A percentile compares a stretch with the other conserved stretches of the same genome.
Conservation (phyloP, 1,284 basidiomycete genomes). For the Austroboletus niveus region DNA sequence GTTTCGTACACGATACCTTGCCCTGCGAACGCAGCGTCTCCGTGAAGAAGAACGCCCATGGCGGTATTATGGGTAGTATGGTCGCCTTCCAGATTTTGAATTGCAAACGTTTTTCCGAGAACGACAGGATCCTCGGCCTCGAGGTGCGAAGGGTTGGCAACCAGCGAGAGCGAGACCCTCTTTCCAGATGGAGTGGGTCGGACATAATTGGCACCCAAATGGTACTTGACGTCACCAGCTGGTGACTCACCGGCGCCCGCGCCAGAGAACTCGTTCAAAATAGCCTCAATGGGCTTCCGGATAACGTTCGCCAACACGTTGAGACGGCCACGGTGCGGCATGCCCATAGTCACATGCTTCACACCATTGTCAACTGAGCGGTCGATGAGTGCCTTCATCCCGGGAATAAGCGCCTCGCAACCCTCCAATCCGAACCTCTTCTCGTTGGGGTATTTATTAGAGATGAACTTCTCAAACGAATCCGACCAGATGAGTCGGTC, state of each 20-base stretch:
- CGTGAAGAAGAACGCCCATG: slow-evolving; percentile 95
- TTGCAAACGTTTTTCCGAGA: slow-evolving; percentile 94
- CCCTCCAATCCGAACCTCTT: slow-evolving; percentile 99
- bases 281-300: slow-evolving; percentile 97
- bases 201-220: slow-evolving; percentile 98
- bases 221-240: slow-evolving; percentile 99
- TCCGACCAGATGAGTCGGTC: slow-evolving; percentile 99
- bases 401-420: slow-evolving; percentile 96
- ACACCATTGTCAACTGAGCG: slow-evolving; percentile 96
- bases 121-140: slow-evolving; percentile 98
- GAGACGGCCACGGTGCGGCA: slow-evolving; percentile 98
- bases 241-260: slow-evolving; percentile 70
- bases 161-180: slow-evolving; percentile 95
- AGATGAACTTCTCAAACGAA: slow-evolving; percentile 98
- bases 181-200: slow-evolving; percentile 97
- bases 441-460: slow-evolving; percentile 98
- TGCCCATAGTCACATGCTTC: slow-evolving; percentile 96
- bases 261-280: slow-evolving; percentile 95
- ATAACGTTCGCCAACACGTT: slow-evolving; percentile 99
- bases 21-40: slow-evolving; percentile 98
- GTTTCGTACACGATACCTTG: slow-evolving; percentile 99
- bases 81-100: slow-evolving; percentile 94
- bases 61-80: slow-evolving; percentile 75
- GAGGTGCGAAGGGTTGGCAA: slow-evolving; percentile 98
- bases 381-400: slow-evolving; percentile 99